phyloP scores from a whole-genome alignment of 2,329 filamentous ascomycete genomes.

The Colletotrichum aenigma region DNA sequence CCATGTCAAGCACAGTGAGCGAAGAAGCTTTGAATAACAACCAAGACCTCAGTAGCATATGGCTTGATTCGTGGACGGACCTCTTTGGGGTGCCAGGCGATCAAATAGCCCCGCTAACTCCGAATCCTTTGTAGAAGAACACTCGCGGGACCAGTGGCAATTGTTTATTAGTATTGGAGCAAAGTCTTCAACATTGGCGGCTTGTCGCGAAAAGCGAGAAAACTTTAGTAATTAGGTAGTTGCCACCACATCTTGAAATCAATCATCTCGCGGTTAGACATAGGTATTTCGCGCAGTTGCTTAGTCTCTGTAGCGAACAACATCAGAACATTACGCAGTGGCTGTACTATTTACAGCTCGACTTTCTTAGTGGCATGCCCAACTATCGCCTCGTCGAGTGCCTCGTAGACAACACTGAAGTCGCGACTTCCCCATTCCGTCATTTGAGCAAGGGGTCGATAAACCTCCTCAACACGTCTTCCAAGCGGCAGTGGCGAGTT shows the following conservation, averaged over 20 bases:
- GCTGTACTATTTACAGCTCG: neutral
- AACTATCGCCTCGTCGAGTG: neutral
- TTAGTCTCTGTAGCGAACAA: neutral
- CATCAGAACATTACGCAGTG: neutral
- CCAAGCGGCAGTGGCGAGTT: neutral
- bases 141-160: neutral
- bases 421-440: neutral
- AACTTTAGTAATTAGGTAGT: neutral
- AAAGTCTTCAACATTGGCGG: neutral
- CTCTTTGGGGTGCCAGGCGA: neutral
- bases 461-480: neutral
- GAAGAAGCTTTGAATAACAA: neutral
- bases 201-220: neutral
- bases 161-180: neutral
- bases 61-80: neutral
- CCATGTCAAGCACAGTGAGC: neutral
- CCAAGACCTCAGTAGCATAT: neutral
- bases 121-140: neutral
- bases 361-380: neutral
- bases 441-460: neutral
- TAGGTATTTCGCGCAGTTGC: fast-evolving
- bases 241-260: neutral
- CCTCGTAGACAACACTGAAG: neutral
- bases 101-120: neutral
- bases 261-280: fast-evolving